Evolutionary conservation across 139 green algal species (phyloP).

Genomic region (Chlamydomonas incerta): DNA sequence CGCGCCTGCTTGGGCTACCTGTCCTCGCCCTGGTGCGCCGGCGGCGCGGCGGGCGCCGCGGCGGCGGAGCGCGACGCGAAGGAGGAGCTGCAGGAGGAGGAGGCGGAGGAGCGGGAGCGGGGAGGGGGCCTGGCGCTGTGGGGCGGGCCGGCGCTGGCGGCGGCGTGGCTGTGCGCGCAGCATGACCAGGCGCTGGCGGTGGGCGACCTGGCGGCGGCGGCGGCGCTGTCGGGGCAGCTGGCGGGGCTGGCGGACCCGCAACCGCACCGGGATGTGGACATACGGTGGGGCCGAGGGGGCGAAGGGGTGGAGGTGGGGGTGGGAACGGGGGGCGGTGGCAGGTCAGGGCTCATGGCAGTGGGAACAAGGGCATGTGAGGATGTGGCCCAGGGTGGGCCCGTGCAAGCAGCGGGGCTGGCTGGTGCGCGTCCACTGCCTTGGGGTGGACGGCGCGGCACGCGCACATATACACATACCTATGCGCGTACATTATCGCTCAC

Average conservation of each 20-base stretch:
- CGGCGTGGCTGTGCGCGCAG: conserved; percentile 20
- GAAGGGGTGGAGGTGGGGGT: no score
- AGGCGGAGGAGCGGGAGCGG: not conserved
- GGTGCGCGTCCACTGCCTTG: no score
- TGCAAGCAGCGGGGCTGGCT: no score
- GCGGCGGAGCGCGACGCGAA: not conserved
- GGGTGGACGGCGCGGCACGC: no score
- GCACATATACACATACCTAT: no score
- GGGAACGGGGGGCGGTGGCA: not conserved
- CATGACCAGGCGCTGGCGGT: conserved; percentile 60
- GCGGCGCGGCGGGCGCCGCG: not conserved
- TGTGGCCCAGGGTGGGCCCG: no score
- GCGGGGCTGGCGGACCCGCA: conserved; percentile 52
- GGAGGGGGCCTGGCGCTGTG: conserved; percentile 36
- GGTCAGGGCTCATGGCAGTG: no score
- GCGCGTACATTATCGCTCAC: no score
- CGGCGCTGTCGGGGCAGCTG: conserved; percentile 46
- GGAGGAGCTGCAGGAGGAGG: not conserved
- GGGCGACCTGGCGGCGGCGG: conserved; percentile 49
- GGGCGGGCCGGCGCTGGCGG: conserved; percentile 52
- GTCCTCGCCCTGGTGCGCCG: not conserved
- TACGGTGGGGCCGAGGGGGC: not conserved
- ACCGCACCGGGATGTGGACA: conserved; percentile 18
- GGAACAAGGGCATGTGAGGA: no score
- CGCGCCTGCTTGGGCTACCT: conserved; percentile 14